Evolutionary conservation across 1,284 basidiomycete genomes (phyloP), one percentile per base, ranked within the genome.

Genomic region (Schizophyllum amplum): DNA sequence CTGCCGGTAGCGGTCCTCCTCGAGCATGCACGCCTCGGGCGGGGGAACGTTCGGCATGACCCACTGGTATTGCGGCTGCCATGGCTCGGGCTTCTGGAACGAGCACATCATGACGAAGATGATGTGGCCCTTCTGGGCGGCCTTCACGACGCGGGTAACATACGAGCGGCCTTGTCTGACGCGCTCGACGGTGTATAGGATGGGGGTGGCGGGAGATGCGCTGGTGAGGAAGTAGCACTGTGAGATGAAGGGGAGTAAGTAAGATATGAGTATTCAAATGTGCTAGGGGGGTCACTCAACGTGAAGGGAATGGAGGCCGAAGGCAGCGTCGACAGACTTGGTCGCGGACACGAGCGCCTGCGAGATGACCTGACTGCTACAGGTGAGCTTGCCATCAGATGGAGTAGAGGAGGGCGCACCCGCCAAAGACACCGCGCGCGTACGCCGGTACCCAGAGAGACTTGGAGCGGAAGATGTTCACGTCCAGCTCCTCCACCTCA

Each of bases 31-130:
- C 21, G 83, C 73, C 42, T 89, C 83, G 0, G 86, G 80, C n/a
- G 71, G 68, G 5, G 80, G 79, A 3, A 86, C 79, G 1, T 68
- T 55, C 0, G 87, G 87, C 77, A 87, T 83, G 4, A 77, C 69
- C 77, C 80, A 85, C 59, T 87, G 84, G 63, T 83, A 75, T 13
- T 72, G 69, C 3, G 83, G 86, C 65, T 92, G 89, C 74, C 80
- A 81, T 1, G 83, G 83, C 68, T 94, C 90, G 1, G 90, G 88
- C 46, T 79, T 75, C 60, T 94, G 87, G 75, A 94, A 97, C 1
- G 92, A 95, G 66, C 90, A 93, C 60, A 91, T 73, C 68, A 96
- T 78, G 57, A 90, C 80, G 71, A 96, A 97, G 61, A 97, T 82
- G 49, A 81, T 79, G 51, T 76, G 76, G 46, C 90, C 91, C 53